Base-by-base conservation (phyloP, 2,329 filamentous ascomycete genomes). In the Ascosphaera apis region DNA sequence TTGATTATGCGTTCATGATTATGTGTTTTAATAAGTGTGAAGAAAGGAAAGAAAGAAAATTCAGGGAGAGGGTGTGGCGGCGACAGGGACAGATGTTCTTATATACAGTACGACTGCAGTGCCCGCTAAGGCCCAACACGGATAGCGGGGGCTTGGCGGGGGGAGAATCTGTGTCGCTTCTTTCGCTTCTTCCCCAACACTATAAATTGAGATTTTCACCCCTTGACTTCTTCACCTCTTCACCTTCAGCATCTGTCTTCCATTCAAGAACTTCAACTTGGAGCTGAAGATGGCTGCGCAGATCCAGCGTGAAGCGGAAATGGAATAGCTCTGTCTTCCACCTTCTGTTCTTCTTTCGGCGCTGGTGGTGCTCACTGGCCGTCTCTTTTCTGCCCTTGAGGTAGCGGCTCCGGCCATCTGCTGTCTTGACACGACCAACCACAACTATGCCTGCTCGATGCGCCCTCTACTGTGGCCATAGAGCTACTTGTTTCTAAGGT, bases 1-100 rank as follows among this genome's bases (percentile, higher is more conserved):
- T 59, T 60, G 56, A 60, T 59, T 60, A 59, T 58, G 56, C 56
- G 56, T 59, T 56, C 56, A 48, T 51, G 45, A 33, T 32, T 44
- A 47, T 47, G 41, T 36, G 45, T 52, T 44, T 45, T 47, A 47
- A 53, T 53, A 54, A 58, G 55, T 57, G 47, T 55, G 41, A 45
- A 38, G 46, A 40, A 40, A 34, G 39, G 45, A 44, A 50, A 46
- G 38, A 45, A 45, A 45, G 46, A 36, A 39, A 40, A 38, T 36
- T 21, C 15, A 35, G 33, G 34, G 31, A 12, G 31, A 35, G 11
- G 19, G n/a, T 9, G 19, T 4, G 19, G 19, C 9, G 19, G 9
- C 4, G 19, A 4, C 19, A 21, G 19, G 19, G 19, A 21, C 19
- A 21, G n/a, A n/a, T n/a, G n/a, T n/a, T n/a, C n/a, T n/a, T n/a